Evolutionary conservation across 805 yeast species (phyloP), one percentile per base, ranked within the genome.

Genomic region (Kuraishia hungarica): DNA sequence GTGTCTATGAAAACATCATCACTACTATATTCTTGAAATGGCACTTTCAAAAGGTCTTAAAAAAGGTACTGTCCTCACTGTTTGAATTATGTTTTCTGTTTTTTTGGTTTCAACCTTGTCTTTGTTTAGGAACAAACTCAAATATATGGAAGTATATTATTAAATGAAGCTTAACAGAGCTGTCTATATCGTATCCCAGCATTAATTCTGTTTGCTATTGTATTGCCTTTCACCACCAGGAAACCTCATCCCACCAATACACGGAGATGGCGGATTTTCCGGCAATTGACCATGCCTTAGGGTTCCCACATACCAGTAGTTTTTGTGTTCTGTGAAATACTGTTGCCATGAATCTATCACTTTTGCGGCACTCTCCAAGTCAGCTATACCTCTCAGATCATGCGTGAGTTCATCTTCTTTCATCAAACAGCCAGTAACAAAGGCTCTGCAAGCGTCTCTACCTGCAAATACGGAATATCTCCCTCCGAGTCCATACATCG

Each of bases 401-500:
- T 80, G 77, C 0, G 92, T 86, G 57, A 75, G 74, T 61, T 86
- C 86, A 39, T 78, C 80, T 17, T 61, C 65, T 39, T 74, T 73
- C 48, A 68, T 64, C 56, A 87, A 81, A 61, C 91, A 86, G 2
- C 92, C 92, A 1, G 89, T 86, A 2, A 79, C 83, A 61, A 78
- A 84, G 20, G 86, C 87, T 28, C 92, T 70, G 2, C 90, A 84
- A 47, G 82, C 80, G 65, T 87, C 94, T 49, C 70, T 70, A 1
- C 93, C 94, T 35, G 84, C 76, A 61, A 87, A 78, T 48, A 75
- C 68, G 10, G 72, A 61, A 64, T 87, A 87, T 0, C 80, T 62
- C 0, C 87, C 87, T 0, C 73, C 68, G 0, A 84, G 83, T 0
- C 87, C 87, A 64, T 87, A 87, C 1, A 83, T 68, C 5, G 64